Base-by-base conservation (phyloP, 768 basidiomycete species). In the Suillus plorans region DNA sequence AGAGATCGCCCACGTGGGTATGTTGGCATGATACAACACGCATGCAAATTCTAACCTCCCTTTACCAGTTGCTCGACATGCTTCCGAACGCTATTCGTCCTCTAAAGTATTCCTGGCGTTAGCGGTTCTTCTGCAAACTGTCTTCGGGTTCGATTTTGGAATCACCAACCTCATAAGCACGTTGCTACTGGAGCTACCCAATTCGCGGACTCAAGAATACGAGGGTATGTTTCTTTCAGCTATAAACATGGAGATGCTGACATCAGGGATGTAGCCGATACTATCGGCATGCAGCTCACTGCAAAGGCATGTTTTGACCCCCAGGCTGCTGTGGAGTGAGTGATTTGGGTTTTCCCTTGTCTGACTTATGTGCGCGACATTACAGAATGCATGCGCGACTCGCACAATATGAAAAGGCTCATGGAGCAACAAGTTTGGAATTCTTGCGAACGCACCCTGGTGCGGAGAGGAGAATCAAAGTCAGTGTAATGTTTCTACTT, bases 251-350 rank as follows among this genome's bases (percentile, higher is more conserved):
- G 25, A 25, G n/a, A 56, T 34, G 25, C 18, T 37, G 18, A 41
- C 1, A 25, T 36, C 50, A 4, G 31, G 25, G 55, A 45, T 13
- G 52, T 67, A 94, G 96, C 96, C 44, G 96, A 98, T 73, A 82
- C 86, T 36, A 90, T 99, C 60, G 96, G 97, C 9, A 75, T 98
- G 55, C 82, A 83, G 7, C 80, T 98, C 34, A 90, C 90, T 79
- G 83, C 93, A 59, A 84, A 82, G 68, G 96, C 95, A 0, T 99
- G 96, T 77, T 98, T 87, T 73, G 85, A 98, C 71, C 95, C 96
- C 0, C 78, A 75, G 20, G 91, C 89, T 25, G 85, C 92, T 4
- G 86, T 91, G 14, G 81, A 83, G 94, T 95, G 70, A 69, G 85
- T 74, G 3, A 34, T 22, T 13, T 31, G 25, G 16, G 41, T 2